Base-by-base conservation (phyloP, 495 filamentous ascomycete species). In the Wilcoxina mikolae region DNA sequence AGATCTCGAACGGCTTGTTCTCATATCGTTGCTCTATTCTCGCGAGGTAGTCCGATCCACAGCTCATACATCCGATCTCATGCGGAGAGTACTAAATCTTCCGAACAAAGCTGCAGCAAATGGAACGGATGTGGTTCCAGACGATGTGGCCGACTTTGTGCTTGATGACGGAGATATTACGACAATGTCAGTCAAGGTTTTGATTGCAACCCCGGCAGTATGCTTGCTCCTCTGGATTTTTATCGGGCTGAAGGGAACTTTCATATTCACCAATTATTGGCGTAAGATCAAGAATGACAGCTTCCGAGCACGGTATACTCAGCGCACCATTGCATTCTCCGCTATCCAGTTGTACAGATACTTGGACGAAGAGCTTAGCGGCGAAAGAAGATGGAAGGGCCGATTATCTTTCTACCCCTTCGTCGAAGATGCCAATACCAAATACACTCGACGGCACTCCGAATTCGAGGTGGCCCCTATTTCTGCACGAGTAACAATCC, bases 331-430 rank as follows among this genome's bases (percentile, higher is more conserved):
- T 3, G 35, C 11, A 38, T 45, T 54, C 18, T 27, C 24, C 18
- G 17, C 25, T 17, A 46, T 56, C 9, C 43, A 50, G 17, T 10
- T 56, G 7, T 56, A 49, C 45, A 2, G 28, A 4, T n/a, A 20
- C 17, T 29, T 56, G 3, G 54, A 56, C 22, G 54, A 56, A 41
- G 45, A 49, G 24, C 2, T 56, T 17, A 51, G 15, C 12, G 39
- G 29, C 7, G 28, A 39, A 25, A 23, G 54, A 9, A 15, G 45
- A 4, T 56, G 43, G 43, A n/a, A 9, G 11, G 54, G 45, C 15
- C 43, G 54, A 3, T 11, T 38, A 0, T 38, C 44, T 10, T 5
- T 18, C 5, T 28, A 15, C 18, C 54, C 54, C 15, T 56, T 33
- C 25, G 26, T 56, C 43, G 15, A 29, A 23, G 54, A 56, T 25